Conservation (phyloP, 768 basidiomycete species). For the Mycena crocata region DNA sequence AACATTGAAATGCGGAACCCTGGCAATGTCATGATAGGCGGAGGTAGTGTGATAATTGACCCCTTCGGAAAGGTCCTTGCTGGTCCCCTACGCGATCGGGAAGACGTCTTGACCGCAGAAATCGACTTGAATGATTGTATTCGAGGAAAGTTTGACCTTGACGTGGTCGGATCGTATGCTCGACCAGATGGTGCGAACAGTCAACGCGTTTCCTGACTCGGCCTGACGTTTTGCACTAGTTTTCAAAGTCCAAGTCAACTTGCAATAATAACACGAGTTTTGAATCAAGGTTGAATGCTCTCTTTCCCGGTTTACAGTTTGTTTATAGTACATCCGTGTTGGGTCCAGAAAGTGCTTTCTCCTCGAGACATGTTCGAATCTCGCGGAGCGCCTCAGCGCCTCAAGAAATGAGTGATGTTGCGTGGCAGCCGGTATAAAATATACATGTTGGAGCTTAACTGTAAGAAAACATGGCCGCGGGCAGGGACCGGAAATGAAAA, state of each 20-base stretch:
- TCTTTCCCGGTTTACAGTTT: too few species aligned
- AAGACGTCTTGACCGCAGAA: constrained; percentile 68
- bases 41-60: constrained; percentile 70
- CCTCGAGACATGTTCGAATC: too few species aligned
- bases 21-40: constrained; percentile 68
- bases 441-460: neutral
- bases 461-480: constrained; percentile 16
- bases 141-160: constrained; percentile 72
- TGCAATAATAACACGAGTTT: neutral
- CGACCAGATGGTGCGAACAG: constrained; percentile 67
- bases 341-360: too few species aligned
- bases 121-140: constrained; percentile 68
- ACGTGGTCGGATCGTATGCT: constrained; percentile 69
- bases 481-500: constrained; percentile 21
- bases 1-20: constrained; percentile 50
- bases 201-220: constrained; percentile 28
- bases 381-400: too few species aligned
- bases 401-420: too few species aligned
- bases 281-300: too few species aligned
- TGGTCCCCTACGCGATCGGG: constrained; percentile 64
- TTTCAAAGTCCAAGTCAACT: constrained; percentile 16
- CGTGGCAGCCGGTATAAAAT: too few species aligned
- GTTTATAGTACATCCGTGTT: too few species aligned
- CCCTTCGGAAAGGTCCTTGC: constrained; percentile 70
- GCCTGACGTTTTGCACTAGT: constrained; percentile 1